Evolutionary conservation across 1,284 basidiomycete genomes (phyloP).

Genomic region (Apiotrichum porosum): DNA sequence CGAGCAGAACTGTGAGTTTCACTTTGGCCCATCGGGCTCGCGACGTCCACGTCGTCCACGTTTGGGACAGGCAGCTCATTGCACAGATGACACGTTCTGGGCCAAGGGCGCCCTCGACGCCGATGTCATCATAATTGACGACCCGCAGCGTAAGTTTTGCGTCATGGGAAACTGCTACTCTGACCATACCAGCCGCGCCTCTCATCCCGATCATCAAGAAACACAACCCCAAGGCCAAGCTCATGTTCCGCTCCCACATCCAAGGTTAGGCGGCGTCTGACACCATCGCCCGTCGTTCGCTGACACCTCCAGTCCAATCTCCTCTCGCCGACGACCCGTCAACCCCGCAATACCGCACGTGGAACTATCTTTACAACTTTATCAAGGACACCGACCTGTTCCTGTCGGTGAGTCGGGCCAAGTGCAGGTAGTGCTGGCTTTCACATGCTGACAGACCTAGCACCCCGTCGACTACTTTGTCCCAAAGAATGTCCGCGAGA

Average conservation of each 20-base stretch:
- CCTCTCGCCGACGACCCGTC: constrained; percentile 35
- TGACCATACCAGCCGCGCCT: constrained; percentile 53
- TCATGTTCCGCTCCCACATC: constrained; percentile 84
- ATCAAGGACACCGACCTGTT: constrained; percentile 78
- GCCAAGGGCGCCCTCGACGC: constrained; percentile 58
- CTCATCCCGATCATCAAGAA: constrained; percentile 80
- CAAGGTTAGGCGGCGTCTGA: constrained; percentile 64
- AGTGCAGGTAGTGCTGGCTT: background rate
- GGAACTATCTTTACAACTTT: constrained; percentile 85
- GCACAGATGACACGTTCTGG: constrained; percentile 61
- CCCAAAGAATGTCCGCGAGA: constrained; percentile 66
- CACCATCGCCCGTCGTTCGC: too few species aligned
- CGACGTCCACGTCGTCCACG: too few species aligned
- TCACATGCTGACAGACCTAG: constrained; percentile 12
- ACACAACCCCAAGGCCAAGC: constrained; percentile 69
- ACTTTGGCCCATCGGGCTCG: too few species aligned
- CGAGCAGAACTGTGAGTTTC: constrained; percentile 55
- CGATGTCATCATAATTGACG: constrained; percentile 63
- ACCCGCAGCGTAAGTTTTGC: constrained; percentile 45
- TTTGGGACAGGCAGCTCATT: too few species aligned
- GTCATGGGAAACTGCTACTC: too few species aligned
- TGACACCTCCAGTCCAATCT: constrained; percentile 28
- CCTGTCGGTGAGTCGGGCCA: constrained; percentile 57
- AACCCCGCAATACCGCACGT: constrained; percentile 78
- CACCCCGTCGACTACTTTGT: constrained; percentile 90